A percentile compares a stretch with the other conserved stretches of the same genome.
Evolutionary conservation across 441 rosid genomes (phyloP).

Genomic region (Hura crepitans): DNA sequence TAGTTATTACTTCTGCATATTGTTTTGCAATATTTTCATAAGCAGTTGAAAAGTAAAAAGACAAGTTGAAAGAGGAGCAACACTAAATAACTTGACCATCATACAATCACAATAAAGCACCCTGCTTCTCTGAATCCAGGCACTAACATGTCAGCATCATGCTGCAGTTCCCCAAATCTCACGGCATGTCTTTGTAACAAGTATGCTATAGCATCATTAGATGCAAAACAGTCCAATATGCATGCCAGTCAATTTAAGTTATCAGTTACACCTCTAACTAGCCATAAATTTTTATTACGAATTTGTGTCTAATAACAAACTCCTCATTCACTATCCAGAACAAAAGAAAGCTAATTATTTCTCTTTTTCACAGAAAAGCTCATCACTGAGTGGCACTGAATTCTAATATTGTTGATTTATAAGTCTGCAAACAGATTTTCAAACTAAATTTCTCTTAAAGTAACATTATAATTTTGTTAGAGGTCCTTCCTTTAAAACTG

Average conservation of each 20-base stretch:
- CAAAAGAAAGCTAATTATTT: no score
- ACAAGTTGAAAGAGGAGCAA: neutral
- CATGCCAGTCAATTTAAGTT: no score
- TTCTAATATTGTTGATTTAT: no score
- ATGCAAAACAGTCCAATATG: neutral
- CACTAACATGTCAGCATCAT: neutral
- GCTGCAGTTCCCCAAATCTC: neutral
- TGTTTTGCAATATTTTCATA: neutral
- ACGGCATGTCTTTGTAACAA: neutral
- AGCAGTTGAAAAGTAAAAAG: neutral
- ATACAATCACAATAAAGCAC: neutral
- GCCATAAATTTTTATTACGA: no score
- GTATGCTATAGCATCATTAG: neutral
- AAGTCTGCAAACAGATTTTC: no score
- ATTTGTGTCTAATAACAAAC: no score
- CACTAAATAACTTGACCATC: no score
- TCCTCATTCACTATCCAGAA: no score
- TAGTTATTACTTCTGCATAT: neutral
- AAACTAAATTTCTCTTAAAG: neutral
- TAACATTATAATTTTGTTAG: neutral
- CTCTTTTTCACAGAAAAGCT: no score
- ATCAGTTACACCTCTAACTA: no score
- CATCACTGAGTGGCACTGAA: no score
- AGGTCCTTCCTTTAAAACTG: neutral
- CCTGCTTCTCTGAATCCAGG: neutral